Evolutionary conservation across 2,329 filamentous ascomycete genomes (phyloP).

Genomic region (Ophiostoma ulmi): DNA sequence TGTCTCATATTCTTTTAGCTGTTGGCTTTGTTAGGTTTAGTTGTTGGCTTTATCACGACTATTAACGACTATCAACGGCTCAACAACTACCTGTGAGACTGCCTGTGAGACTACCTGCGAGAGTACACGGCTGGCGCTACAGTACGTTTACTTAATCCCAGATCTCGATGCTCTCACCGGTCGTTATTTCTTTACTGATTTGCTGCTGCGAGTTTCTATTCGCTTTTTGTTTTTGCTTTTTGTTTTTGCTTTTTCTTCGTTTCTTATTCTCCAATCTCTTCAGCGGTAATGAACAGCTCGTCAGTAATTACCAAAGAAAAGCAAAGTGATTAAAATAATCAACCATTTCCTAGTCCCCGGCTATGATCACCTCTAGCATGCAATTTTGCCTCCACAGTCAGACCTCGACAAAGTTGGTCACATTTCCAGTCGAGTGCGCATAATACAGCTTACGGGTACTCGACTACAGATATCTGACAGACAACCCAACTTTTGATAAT

Average conservation of each 20-base stretch:
- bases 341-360: not conserved
- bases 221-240: not conserved
- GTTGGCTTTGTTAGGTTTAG: not conserved
- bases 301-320: not conserved
- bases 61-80: not conserved
- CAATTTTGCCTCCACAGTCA: not conserved
- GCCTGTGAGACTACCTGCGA: too few relatives aligned
- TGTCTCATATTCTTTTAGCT: not conserved
- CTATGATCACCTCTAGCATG: not conserved
- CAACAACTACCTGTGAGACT: not conserved
- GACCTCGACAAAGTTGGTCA: not conserved
- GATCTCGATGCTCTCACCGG: conserved; percentile 5
- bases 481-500: not conserved
- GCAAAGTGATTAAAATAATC: not conserved
- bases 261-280: not conserved
- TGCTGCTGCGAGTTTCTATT: not conserved
- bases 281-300: not conserved
- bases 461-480: not conserved
- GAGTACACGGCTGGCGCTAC: not conserved
- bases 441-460: not conserved
- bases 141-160: not conserved
- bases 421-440: not conserved
- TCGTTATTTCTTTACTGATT: not conserved
- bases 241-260: not conserved
- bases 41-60: not conserved